phyloP scores from a whole-genome alignment of 345 rosid genomes.

The Populus nigra region DNA sequence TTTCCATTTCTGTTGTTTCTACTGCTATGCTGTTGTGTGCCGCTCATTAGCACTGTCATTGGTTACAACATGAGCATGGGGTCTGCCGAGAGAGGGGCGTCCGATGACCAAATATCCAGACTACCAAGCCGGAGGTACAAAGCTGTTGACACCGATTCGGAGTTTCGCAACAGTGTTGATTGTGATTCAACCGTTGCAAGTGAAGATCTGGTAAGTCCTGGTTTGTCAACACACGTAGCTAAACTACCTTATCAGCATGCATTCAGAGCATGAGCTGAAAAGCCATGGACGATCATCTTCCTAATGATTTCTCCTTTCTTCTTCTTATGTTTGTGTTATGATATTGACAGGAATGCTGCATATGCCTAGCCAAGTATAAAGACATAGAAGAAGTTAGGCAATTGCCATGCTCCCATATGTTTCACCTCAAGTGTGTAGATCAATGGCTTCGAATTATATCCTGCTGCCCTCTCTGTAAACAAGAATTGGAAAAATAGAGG shows the following conservation, averaged over 20 bases:
- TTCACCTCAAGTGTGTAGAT: constrained; percentile 91
- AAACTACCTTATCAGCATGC: neutral
- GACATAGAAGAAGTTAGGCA: constrained; percentile 85
- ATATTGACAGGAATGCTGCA: constrained; percentile 79
- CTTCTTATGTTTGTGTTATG: neutral
- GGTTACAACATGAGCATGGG: constrained; percentile 96
- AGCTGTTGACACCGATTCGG: constrained; percentile 35
- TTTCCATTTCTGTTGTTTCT: constrained; percentile 89
- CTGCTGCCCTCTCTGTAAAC: constrained; percentile 96
- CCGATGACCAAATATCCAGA: constrained; percentile 79
- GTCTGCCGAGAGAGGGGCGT: constrained; percentile 72
- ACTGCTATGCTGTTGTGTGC: constrained; percentile 82
- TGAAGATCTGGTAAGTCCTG: constrained; percentile 32
- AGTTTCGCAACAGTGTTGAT: constrained; percentile 30
- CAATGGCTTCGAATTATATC: constrained; percentile 95
- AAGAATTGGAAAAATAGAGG: constrained; percentile 65
- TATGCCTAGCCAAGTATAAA: constrained; percentile 78
- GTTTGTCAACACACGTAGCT: too few species aligned
- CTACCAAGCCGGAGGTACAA: constrained; percentile 84
- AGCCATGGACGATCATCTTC: neutral
- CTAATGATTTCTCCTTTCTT: too few species aligned
- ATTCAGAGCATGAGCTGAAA: neutral
- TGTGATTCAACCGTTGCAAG: constrained; percentile 29
- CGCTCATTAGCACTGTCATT: constrained; percentile 66
- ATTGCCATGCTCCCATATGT: constrained; percentile 86